Conservation (phyloP, 2,329 filamentous ascomycete species). For the Paraphoma chrysanthemicola region DNA sequence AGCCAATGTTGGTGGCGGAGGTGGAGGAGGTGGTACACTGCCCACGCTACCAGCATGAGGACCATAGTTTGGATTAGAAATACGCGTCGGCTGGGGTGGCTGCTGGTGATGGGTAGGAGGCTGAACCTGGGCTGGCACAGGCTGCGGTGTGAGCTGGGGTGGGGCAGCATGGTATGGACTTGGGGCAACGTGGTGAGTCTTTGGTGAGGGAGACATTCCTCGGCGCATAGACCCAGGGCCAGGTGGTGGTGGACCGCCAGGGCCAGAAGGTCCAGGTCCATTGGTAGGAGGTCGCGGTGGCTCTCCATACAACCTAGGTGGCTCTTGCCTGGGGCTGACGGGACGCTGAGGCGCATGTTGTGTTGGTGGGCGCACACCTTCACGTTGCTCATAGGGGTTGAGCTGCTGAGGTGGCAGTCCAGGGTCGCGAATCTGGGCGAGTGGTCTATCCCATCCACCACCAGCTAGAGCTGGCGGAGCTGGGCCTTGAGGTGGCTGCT, state of each 20-base stretch:
- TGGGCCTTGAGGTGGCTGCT: conserved; percentile 69
- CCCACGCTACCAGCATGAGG: conserved; percentile 48
- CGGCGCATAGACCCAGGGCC: conserved; percentile 53
- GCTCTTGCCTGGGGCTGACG: conserved; percentile 77
- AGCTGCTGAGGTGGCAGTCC: conserved; percentile 72
- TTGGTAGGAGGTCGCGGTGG: conserved; percentile 61
- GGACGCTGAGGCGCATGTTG: conserved; percentile 71
- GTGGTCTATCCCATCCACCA: conserved; percentile 65
- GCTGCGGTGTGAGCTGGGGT: conserved; percentile 59
- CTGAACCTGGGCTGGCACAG: conserved; percentile 56
- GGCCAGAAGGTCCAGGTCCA: conserved; percentile 51
- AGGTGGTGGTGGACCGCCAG: conserved; percentile 49
- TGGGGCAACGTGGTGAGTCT: conserved; percentile 61
- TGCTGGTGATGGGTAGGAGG: conserved; percentile 39
- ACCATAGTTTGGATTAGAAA: conserved; percentile 57
- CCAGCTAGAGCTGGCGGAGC: conserved; percentile 63
- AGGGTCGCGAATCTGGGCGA: conserved; percentile 77
- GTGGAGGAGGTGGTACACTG: conserved; percentile 60
- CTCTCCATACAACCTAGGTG: conserved; percentile 73
- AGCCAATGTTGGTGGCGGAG: conserved; percentile 60
- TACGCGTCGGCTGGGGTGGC: conserved; percentile 52
- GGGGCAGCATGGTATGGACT: conserved; percentile 57
- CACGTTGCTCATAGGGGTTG: conserved; percentile 83
- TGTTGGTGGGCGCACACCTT: conserved; percentile 72
- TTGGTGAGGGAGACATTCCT: conserved; percentile 65